Base-by-base conservation (phyloP, 2,329 filamentous ascomycete species). In the Echinosphaeria canescens region DNA sequence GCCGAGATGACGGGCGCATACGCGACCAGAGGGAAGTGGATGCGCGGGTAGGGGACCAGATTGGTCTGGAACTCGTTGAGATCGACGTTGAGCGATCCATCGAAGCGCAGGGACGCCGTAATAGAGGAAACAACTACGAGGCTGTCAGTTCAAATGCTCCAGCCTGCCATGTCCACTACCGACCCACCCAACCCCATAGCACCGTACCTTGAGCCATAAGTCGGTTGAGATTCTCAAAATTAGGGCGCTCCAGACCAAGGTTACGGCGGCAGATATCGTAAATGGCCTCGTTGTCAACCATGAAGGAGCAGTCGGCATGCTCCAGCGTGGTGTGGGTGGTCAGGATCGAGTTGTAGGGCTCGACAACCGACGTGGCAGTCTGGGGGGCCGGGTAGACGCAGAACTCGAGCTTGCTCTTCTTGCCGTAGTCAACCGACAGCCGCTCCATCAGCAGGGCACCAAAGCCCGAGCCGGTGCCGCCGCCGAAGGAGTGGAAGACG, bases 41-140 rank as follows among this genome's bases (percentile, higher is more conserved):
- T 98, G 60, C 85, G 82, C 38, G 85, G 85, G 61, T 95, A 98
- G 34, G 85, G 85, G 35, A 98, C 85, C 57, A 98, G 59, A 68
- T 98, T 98, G 59, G 85, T 98, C 71, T 98, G 85, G 79, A 98
- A 98, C 65, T 98, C 85, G 67, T 93, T 93, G 41, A 98, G 62
- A 55, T 98, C 85, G 59, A 98, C 88, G 60, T 98, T 98, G 43
- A 98, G 78, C 40, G 88, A 93, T 39, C 85, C 85, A 49, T 95
- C 85, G 58, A 95, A 98, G 50, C 85, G 84, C 47, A 98, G 82
- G 39, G 85, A 95, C 38, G 85, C 84, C 40, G 85, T 98, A 56
- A 95, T 95, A 43, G 85, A 95, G 28, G 84, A 93, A 43, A 98
- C 88, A 41, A 98, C 85, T 85, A 36, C 12, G 20, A 30, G 20